Conservation (phyloP, 257 asterid species). For the Solanum chiquidenum region DNA sequence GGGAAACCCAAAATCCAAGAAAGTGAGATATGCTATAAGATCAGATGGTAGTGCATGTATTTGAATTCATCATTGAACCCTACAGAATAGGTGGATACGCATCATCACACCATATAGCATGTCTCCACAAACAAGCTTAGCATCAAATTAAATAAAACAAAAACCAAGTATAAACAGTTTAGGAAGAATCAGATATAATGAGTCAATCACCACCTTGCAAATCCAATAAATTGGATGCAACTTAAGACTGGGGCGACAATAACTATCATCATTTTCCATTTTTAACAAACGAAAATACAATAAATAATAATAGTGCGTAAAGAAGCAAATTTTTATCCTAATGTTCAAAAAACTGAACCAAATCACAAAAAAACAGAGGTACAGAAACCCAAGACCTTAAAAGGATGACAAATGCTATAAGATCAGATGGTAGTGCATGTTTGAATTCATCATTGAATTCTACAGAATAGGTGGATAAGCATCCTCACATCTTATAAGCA, state of each 20-base stretch:
- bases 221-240: constrained; percentile 4
- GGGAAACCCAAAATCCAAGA: background rate
- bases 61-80: constrained; percentile 41
- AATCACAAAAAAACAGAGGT: background rate
- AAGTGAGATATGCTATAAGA: constrained; percentile 10
- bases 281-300: background rate
- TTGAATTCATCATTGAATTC: constrained; percentile 43
- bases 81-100: constrained; percentile 41
- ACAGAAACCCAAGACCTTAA: background rate
- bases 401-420: constrained; percentile 2
- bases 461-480: constrained; percentile 39
- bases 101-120: constrained; percentile 23
- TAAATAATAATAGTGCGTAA: background rate
- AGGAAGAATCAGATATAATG: constrained; percentile 16
- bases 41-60: constrained; percentile 91
- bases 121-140: background rate
- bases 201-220: constrained; percentile 36
- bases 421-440: constrained; percentile 96
- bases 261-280: constrained; percentile 17
- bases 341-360: background rate
- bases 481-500: constrained; percentile 22
- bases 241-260: constrained; percentile 47
- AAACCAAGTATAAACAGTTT: background rate
- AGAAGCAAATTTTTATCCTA: background rate
- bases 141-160: background rate